Base-by-base conservation (phyloP, 176 grass and related monocot species). In the Melocanna baccifera region DNA sequence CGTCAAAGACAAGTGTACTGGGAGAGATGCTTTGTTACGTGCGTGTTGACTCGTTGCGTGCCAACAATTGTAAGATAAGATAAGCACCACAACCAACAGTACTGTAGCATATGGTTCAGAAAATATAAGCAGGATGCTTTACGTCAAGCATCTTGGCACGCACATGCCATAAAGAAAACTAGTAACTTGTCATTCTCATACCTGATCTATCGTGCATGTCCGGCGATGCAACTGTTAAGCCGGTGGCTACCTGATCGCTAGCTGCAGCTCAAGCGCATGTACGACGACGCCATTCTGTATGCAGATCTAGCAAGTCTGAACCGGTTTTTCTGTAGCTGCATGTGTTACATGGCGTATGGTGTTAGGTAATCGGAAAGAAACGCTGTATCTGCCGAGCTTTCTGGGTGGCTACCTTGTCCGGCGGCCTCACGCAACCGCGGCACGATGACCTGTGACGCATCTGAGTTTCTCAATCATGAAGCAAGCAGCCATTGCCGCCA, bases 361-460 rank as follows among this genome's bases (percentile, higher is more conserved):
- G 57, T 26, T 63, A 2, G 75, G 76, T 79, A 19, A 46, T 13
- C 23, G 45, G 86, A 78, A 72, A 78, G 86, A 88, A 72, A 83
- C 25, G 80, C 3, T 43, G 73, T 36, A 88, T 84, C 80, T 23
- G 57, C 39, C 86, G 86, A 15, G 2, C 59, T 74, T 67, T 74
- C 64, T 18, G 73, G 80, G 41, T 51, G 66, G 48, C 23, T 45
- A 48, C n/a, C 65, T 62, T 71, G 53, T 51, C 65, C 55, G 55
- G 65, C 10, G 13, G 43, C 14, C 11, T 40, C 53, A 83, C 72
- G 86, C 80, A 64, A 83, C 86, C 53, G 50, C 18, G 37, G 15
- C 53, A 0, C 13, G 2, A 40, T 70, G 79, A 51, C 7, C n/a
- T 34, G 64, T 30, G 4, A 2, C 42, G 30, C 55, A 25, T 42